Evolutionary conservation across 2,329 filamentous ascomycete species (phyloP), one percentile per base, ranked within the genome.

Genomic region (Aspergillus fijiensis): DNA sequence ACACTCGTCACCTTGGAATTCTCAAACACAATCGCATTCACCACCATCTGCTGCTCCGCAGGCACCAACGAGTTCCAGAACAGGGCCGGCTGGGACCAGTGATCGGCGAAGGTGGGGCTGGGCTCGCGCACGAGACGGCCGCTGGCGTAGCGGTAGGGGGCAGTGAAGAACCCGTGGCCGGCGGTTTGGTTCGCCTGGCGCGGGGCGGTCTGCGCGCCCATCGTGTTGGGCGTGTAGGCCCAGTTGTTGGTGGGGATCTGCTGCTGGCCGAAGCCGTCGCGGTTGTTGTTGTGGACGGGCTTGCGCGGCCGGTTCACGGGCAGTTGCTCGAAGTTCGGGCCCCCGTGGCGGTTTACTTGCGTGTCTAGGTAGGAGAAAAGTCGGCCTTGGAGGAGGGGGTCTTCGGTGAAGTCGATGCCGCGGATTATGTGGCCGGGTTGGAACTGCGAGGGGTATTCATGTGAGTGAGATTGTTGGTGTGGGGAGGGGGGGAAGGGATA

Each of bases 281-380:
- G 86, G 77, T 90, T 89, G 77, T 91, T 91, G 77, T 90, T 91
- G 77, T 90, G 87, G 45, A 89, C 80, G 0, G 82, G 79, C 1
- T 82, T 77, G 6, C 84, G 78, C 1, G 89, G 89, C 21, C 84
- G 82, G 77, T 92, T 91, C 75, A 91, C 89, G 1, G 89, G 89
- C 2, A 92, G 75, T 71, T 92, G 88, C 73, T 91, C 87, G 75
- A 90, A 91, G 78, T 92, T 91, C 64, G 87, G 85, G 0, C 86
- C 86, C 14, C 84, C 84, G 65, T 91, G 81, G 14, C 89, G 87
- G 71, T 90, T 90, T 9, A 91, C 69, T 69, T 92, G 89, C 0
- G 89, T 92, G 73, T 92, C 89, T 4, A 89, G 82, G 74, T 92
- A 92, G 9, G 87, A 90, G 75, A 89, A 91, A 67, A 90, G 80